A percentile compares a stretch with the other conserved stretches of the same genome.
phyloP scores from a whole-genome alignment of 305 asterid species.

The Solanum hybrid region DNA sequence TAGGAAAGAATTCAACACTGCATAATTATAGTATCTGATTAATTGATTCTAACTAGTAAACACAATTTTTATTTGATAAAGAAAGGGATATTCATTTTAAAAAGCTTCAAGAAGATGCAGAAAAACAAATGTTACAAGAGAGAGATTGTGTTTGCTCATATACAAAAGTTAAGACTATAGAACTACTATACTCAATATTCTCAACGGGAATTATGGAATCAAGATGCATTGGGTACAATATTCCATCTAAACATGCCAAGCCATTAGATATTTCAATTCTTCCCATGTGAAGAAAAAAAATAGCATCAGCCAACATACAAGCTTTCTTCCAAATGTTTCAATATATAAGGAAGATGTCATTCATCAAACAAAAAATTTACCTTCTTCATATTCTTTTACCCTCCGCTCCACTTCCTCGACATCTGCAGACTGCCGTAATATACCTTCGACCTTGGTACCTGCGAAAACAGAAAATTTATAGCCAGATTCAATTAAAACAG shows the following conservation, averaged over 20 bases:
- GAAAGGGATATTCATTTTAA: background rate
- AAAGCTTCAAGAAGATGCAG: background rate
- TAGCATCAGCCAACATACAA: background rate
- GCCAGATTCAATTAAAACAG: background rate
- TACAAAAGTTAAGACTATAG: background rate
- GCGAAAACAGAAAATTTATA: background rate
- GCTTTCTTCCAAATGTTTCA: background rate
- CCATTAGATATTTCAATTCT: background rate
- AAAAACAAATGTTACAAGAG: background rate
- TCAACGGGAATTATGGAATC: background rate
- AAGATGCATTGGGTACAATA: background rate
- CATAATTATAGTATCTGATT: background rate
- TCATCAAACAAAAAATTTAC: conserved; percentile 19
- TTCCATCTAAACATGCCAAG: background rate
- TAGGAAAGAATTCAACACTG: background rate
- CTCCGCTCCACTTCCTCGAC: conserved; percentile 91
- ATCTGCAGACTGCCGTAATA: conserved; percentile 88
- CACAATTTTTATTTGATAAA: background rate
- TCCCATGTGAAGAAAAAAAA: background rate
- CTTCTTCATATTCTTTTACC: conserved; percentile 94
- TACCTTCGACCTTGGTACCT: conserved; percentile 91
- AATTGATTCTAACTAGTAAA: background rate
- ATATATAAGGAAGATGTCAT: background rate
- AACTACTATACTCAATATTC: background rate
- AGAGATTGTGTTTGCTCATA: background rate